A percentile compares a stretch with the other conserved stretches of the same genome.
These are phyloP conservation scores for Byssoonygena ceratinophila DNA, from an alignment of 2,329 filamentous ascomycete genomes.

Conservation along the genomic window DNA sequence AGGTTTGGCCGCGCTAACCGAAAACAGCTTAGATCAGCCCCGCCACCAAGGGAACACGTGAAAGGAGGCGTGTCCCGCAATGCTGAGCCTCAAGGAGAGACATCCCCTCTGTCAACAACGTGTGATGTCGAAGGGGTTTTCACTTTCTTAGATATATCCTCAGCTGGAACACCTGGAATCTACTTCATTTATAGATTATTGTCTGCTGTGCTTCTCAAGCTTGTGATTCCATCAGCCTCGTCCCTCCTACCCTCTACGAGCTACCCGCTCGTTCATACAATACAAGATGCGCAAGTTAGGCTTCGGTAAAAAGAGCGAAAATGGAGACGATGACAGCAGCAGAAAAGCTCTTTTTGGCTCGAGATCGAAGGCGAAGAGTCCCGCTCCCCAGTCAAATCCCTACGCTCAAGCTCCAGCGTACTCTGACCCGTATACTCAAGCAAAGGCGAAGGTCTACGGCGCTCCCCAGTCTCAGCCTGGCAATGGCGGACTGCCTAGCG, in stretches of 20 bases:
- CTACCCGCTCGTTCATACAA: neutral
- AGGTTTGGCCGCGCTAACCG: neutral
- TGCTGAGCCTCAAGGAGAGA: conserved; percentile 1
- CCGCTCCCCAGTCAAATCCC: conserved; percentile 43
- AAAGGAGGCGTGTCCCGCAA: neutral
- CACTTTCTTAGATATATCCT: too few species aligned
- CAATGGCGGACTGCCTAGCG: conserved; percentile 2
- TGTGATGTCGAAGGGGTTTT: too few species aligned
- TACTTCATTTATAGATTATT: too few species aligned
- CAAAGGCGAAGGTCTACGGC: conserved; percentile 37
- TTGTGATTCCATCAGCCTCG: neutral
- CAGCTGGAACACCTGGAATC: too few species aligned
- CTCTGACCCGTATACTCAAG: conserved; percentile 46
- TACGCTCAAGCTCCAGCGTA: conserved; percentile 43
- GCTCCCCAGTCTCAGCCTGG: conserved; percentile 26
- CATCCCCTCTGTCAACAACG: neutral
- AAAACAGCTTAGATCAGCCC: neutral
- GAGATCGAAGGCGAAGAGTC: conserved; percentile 45
- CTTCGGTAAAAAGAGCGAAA: conserved; percentile 46
- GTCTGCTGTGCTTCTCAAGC: too few species aligned
- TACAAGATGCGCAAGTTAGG: conserved; percentile 22
- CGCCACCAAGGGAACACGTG: neutral
- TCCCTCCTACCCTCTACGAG: neutral
- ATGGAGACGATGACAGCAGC: conserved; percentile 43
- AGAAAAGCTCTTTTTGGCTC: conserved; percentile 51